phyloP scores from a whole-genome alignment of 495 filamentous ascomycete genomes.

The Trichoderma asperelloides region DNA sequence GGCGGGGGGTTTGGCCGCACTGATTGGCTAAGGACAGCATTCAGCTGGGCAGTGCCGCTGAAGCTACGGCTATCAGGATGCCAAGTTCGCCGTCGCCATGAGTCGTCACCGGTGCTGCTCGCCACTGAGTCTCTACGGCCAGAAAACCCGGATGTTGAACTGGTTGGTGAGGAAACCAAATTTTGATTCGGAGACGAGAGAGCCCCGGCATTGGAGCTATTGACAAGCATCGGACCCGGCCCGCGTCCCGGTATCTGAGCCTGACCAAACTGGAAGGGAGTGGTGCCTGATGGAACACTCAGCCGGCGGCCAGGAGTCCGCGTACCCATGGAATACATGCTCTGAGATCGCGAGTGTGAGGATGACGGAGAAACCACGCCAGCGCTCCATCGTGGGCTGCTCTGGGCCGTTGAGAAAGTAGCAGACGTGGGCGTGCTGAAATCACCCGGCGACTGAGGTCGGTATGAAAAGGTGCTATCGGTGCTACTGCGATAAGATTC shows the following conservation, averaged over 20 bases:
- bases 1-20: constrained; percentile 46
- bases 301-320: constrained; percentile 65
- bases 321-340: constrained; percentile 53
- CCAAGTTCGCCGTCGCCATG: constrained; percentile 79
- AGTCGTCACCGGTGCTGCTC: constrained; percentile 54
- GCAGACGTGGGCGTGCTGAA: constrained; percentile 68
- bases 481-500: constrained; percentile 47
- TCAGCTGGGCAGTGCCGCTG: constrained; percentile 23
- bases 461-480: constrained; percentile 45
- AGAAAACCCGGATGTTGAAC: constrained; percentile 52
- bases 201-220: constrained; percentile 40
- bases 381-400: constrained; percentile 62
- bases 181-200: constrained; percentile 51
- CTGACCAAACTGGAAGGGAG: constrained; percentile 65
- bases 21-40: constrained; percentile 27
- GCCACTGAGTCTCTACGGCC: constrained; percentile 54
- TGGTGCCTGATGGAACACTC: constrained; percentile 68
- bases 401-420: constrained; percentile 62
- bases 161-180: constrained; percentile 60
- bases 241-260: constrained; percentile 46
- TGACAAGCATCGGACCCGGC: constrained; percentile 43
- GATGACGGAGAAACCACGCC: constrained; percentile 60
- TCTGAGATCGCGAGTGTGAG: constrained; percentile 51
- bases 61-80: constrained; percentile 65
- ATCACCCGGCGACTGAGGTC: constrained; percentile 54